Evolutionary conservation across 768 basidiomycete species (phyloP).

Genomic region (Phaffia australis): DNA sequence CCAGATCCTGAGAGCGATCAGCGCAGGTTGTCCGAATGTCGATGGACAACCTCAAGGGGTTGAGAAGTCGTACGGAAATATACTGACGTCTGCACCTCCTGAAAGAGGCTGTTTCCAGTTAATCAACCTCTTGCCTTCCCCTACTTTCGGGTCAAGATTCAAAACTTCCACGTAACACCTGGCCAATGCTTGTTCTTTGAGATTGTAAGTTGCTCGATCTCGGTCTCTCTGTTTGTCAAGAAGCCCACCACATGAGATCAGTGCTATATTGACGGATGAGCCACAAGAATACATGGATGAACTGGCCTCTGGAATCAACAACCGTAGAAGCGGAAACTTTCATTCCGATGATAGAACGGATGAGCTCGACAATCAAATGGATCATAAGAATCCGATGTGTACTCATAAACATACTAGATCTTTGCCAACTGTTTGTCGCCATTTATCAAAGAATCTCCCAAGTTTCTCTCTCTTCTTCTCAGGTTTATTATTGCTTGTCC

Average conservation of each 20-base stretch:
- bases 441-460: slow-evolving; percentile 66
- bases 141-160: slow-evolving; percentile 52
- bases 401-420: slow-evolving; percentile 45
- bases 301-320: slow-evolving; percentile 75
- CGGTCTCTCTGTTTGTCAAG: slow-evolving; percentile 63
- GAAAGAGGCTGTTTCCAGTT: slow-evolving; percentile 59
- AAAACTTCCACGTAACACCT: slow-evolving; percentile 86
- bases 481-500: slow-evolving; percentile 58
- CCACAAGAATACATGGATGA: not conserved
- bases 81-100: not conserved
- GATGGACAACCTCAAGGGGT: no score
- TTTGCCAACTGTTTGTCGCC: slow-evolving; percentile 72
- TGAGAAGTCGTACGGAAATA: not conserved
- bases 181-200: slow-evolving; percentile 90
- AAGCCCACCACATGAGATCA: not conserved
- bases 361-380: not conserved
- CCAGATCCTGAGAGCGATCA: not conserved
- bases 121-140: slow-evolving; percentile 65
- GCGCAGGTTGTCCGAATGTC: no score
- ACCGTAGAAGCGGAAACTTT: slow-evolving; percentile 69
- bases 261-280: not conserved
- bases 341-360: not conserved
- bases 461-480: slow-evolving; percentile 61
- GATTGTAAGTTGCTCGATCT: slow-evolving; percentile 79
- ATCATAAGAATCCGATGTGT: not conserved